phyloP scores from a whole-genome alignment of 345 rosid species.

The Eucalyptus dawsonii region DNA sequence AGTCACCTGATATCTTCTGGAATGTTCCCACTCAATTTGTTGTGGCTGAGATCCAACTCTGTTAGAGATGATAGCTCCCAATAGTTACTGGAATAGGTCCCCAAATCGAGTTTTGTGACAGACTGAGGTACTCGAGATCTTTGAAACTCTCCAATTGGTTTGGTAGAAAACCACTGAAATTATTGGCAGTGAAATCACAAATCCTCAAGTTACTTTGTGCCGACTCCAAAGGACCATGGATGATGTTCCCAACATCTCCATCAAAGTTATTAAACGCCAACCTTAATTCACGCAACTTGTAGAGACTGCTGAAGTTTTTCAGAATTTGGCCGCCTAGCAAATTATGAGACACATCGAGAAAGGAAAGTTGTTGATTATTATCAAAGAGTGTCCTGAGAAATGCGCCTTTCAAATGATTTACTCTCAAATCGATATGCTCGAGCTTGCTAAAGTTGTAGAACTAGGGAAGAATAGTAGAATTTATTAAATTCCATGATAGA shows the following conservation, averaged over 20 bases:
- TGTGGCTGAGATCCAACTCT: fast-evolving
- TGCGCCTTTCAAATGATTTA: fast-evolving
- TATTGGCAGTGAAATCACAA: no score
- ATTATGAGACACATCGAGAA: not conserved
- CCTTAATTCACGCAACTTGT: not conserved
- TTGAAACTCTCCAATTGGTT: no score
- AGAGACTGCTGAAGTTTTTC: not conserved
- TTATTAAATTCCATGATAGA: no score
- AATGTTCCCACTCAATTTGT: no score
- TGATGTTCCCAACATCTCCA: not conserved
- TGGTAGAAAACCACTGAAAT: no score
- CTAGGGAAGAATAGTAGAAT: no score
- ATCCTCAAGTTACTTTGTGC: no score
- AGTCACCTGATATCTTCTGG: fast-evolving
- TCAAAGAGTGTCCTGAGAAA: not conserved
- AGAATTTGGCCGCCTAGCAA: not conserved
- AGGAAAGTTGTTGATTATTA: not conserved
- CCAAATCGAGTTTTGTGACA: fast-evolving
- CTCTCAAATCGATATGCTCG: no score
- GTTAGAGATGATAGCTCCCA: no score
- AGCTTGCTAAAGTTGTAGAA: no score
- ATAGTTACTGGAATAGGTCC: no score
- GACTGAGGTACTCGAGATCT: no score
- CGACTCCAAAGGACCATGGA: not conserved
- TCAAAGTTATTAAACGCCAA: not conserved